Base-by-base conservation (phyloP, 805 yeast genomes). In the Candida alai region DNA sequence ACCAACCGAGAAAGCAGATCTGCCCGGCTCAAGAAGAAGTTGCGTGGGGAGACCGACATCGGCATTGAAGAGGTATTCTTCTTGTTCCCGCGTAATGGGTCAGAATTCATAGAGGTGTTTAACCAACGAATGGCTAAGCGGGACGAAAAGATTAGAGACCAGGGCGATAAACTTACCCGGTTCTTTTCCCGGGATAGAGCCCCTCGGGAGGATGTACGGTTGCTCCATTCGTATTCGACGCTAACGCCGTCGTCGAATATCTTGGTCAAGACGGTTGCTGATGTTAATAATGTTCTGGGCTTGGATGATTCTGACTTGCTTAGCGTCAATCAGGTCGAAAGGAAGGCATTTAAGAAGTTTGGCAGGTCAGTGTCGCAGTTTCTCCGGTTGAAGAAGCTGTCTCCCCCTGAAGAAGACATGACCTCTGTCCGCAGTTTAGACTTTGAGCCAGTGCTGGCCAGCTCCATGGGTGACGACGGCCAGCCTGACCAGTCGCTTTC, bases 1-100 rank as follows among this genome's bases (percentile, higher is more conserved):
- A 41, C 36, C n/a, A 38, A 39, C 5, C 37, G 18, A 2, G 21
- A 24, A 6, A 34, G 40, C 12, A 30, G 15, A 25, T 36, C 36
- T 22, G 26, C 34, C 25, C 24, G 27, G 19, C 23, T 34, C 6
- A 20, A 43, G 27, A 39, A 41, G 33, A 42, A 33, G 22, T 36
- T 34, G 23, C 40, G 39, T 22, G 28, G 36, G 14, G 23, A 32
- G 9, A 28, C 28, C 3, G 58, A 75, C 1, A 76, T 56, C 50
- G 78, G 78, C 0, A 49, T 78, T n/a, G 88, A 84, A 48, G 85
- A 80, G 32, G 76, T 80, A 41, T 76, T 76, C 41, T 73, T 88
- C 43, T 71, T 85, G 52, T 81, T 85, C 40, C 80, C 85, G 51
- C 62, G 68, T 14, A 56, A 59, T 7, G 80, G 79, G 2, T 40